phyloP scores from a whole-genome alignment of 345 rosid species.

The Acer saccharum region DNA sequence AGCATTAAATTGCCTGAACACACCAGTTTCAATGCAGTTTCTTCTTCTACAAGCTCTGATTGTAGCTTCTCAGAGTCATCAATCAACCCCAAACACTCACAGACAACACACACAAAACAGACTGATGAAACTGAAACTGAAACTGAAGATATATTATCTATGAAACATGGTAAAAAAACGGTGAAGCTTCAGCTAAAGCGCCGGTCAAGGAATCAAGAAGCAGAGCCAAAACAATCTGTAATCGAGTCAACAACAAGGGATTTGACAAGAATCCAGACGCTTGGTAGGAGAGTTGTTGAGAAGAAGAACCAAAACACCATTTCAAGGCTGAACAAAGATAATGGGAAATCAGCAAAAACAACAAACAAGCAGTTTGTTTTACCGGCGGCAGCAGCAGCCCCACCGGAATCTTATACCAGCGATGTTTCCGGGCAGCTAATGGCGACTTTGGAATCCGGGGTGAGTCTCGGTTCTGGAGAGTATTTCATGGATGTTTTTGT shows the following conservation, averaged over 20 bases:
- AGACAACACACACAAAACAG: conserved; percentile 6
- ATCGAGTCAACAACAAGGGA: conserved; percentile 56
- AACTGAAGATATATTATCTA: background rate
- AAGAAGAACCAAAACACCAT: conserved; percentile 72
- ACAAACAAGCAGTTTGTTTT: conserved; percentile 16
- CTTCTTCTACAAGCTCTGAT: conserved; percentile 57
- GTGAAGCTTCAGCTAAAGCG: conserved; percentile 71
- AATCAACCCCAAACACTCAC: conserved; percentile 30
- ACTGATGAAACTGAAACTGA: conserved; percentile 14
- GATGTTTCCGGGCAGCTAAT: conserved; percentile 57
- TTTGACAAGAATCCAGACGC: conserved; percentile 69
- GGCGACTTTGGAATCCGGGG: conserved; percentile 87
- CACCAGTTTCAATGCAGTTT: conserved; percentile 72
- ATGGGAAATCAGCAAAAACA: conserved; percentile 10
- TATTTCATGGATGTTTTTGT: conserved; percentile 92
- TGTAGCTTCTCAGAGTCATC: conserved; percentile 51
- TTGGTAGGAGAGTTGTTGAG: conserved; percentile 59
- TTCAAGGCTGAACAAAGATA: conserved; percentile 42
- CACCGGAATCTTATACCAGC: conserved; percentile 34
- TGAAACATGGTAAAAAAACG: conserved; percentile 28
- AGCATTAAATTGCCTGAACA: conserved; percentile 66
- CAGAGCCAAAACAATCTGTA: conserved; percentile 45
- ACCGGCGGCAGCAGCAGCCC: conserved; percentile 31
- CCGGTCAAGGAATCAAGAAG: conserved; percentile 36
- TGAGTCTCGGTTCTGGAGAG: conserved; percentile 84